phyloP scores from a whole-genome alignment of 306 rosid genomes.

The Cucumis hystrix region DNA sequence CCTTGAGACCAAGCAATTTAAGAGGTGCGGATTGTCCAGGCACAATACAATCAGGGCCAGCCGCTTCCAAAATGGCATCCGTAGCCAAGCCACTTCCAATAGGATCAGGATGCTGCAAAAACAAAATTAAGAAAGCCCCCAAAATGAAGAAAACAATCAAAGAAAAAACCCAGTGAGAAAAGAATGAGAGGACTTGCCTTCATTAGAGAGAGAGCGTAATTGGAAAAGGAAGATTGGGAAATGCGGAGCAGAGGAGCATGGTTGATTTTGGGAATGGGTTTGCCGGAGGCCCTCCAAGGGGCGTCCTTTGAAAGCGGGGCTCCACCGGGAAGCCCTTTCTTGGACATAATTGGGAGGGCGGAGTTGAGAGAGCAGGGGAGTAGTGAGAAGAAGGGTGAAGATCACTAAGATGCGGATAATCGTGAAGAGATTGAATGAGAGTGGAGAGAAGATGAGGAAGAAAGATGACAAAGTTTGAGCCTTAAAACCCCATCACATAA shows the following conservation, averaged over 20 bases:
- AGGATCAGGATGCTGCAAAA: conserved; percentile 55
- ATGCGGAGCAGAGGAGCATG: conserved; percentile 65
- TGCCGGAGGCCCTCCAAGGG: conserved; percentile 68
- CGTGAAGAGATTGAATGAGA: not conserved
- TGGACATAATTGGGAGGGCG: conserved; percentile 31
- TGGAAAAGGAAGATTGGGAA: conserved; percentile 42
- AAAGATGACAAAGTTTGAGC: not conserved
- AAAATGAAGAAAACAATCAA: not conserved
- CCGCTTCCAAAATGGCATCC: conserved; percentile 77
- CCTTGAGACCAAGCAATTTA: conserved; percentile 79
- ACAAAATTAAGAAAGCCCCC: not conserved
- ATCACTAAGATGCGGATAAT: conserved; percentile 7
- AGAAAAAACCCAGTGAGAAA: not conserved
- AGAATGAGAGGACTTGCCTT: conserved; percentile 29
- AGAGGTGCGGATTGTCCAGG: conserved; percentile 68
- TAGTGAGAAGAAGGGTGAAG: not conserved
- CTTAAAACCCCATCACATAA: not conserved
- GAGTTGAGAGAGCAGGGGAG: not conserved
- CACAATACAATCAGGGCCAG: conserved; percentile 88
- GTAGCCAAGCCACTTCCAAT: conserved; percentile 62
- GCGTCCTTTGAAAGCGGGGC: conserved; percentile 51
- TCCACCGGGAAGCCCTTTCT: conserved; percentile 32
- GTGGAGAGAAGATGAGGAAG: not conserved
- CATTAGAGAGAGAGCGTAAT: conserved; percentile 57
- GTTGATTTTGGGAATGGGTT: conserved; percentile 70